Evolutionary conservation across 1,284 basidiomycete genomes (phyloP), one percentile per base, ranked within the genome.

Genomic region (Vanrija sp.): DNA sequence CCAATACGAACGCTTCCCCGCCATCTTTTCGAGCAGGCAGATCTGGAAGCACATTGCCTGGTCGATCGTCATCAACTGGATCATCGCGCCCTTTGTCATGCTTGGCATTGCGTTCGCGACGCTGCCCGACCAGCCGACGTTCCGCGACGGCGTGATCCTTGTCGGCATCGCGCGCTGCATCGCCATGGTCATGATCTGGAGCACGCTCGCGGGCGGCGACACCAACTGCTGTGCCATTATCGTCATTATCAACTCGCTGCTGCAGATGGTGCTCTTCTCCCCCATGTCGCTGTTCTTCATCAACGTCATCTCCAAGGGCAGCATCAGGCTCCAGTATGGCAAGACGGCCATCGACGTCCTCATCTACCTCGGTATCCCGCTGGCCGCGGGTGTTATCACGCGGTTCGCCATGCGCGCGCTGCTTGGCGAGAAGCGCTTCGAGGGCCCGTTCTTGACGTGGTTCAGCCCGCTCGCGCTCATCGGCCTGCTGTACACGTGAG

Each of bases 111-210:
- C 90, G 3, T 92, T 88, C 87, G 89, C 88, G 0, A 88, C 88
- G 2, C 80, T 94, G 1, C 90, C 89, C 0, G 90, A 92, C 67
- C 78, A 86, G 3, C 83, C 83, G 4, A 68, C 72, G 9, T 76
- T 77, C 53, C 68, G 77, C 2, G 77, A 74, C 0, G 81, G 84
- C 7, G 80, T 85, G 38, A 80, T 86, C 67, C 76, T 86, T 68
- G 80, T 83, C 45, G 81, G 86, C 7, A 69, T 86, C 0, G 88
- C 81, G 6, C 63, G 81, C 34, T 74, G 73, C 52, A 72, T 87
- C 64, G 86, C 87, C 10, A 90, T 89, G 88, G 88, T 90, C 58
- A 83, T 89, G 78, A 86, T 91, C 28, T 91, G 88, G 91, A 90
- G 86, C 68, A 80, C 83, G 53, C 82, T 93, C n/a, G 88, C 88